Evolutionary conservation across 2,329 filamentous ascomycete genomes (phyloP).

Genomic region (Xylariaceae sp.): DNA sequence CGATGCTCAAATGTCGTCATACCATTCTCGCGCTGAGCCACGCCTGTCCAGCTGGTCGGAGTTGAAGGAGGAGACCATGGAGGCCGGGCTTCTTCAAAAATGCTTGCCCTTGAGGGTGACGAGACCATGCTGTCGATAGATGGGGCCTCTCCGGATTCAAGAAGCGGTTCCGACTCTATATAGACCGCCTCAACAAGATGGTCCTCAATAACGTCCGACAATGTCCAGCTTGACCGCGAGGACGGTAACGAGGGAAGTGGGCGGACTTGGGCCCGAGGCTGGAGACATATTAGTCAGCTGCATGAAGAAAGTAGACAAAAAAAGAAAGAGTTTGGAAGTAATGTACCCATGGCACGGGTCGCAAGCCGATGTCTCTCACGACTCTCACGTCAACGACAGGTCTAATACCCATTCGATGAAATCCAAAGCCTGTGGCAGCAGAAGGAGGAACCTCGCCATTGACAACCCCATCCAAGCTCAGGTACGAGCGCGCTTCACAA

Average conservation of each 20-base stretch:
- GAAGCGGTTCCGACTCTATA: constrained; percentile 11
- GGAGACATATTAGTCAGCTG: constrained; percentile 19
- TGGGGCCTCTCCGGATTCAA: constrained; percentile 1
- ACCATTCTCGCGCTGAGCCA: constrained; percentile 7
- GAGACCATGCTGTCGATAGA: constrained; percentile 7
- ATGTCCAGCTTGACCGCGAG: constrained; percentile 10
- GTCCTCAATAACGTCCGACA: constrained; percentile 19
- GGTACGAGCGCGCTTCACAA: constrained; percentile 50
- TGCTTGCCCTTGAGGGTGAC: constrained; percentile 3
- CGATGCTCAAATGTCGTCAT: constrained; percentile 22
- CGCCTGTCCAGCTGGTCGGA: constrained; percentile 20
- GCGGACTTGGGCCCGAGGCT: constrained; percentile 13
- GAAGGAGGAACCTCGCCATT: constrained; percentile 56
- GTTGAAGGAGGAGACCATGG: constrained; percentile 35
- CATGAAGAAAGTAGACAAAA: constrained; percentile 1
- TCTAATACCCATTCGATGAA: constrained; percentile 50
- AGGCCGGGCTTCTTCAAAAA: constrained; percentile 19
- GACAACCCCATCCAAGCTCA: constrained; percentile 58
- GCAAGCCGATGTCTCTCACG: constrained; percentile 49
- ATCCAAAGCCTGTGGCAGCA: constrained; percentile 59
- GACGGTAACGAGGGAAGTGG: constrained; percentile 11
- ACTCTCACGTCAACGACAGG: constrained; percentile 50
- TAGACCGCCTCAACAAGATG: constrained; percentile 9
- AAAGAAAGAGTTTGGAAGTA: neutral
- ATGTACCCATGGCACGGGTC: constrained; percentile 46